Evolutionary conservation across 768 basidiomycete species (phyloP).

Genomic region (Auriscalpium vulgare): DNA sequence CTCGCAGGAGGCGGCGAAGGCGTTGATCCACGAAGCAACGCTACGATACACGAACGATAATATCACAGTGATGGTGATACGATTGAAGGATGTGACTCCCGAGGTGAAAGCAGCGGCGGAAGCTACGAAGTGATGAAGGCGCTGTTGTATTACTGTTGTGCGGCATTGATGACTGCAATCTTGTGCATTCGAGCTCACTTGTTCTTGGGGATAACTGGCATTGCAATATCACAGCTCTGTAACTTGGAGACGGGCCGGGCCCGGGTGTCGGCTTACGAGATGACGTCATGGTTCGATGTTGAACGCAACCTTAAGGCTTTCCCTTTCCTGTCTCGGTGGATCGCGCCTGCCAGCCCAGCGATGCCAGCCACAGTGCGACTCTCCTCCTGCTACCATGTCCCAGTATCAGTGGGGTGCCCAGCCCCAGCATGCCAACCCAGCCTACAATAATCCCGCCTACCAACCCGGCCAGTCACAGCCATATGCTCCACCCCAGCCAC

Average conservation of each 20-base stretch:
- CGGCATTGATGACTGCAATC: neutral
- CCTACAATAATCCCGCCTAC: neutral
- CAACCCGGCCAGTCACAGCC: constrained; percentile 20
- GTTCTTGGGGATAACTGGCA: too few relatives aligned
- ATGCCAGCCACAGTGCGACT: neutral
- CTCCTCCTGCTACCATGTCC: neutral
- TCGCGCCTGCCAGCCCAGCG: too few relatives aligned
- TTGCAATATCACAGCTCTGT: too few relatives aligned
- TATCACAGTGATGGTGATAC: constrained; percentile 83
- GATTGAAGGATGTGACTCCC: constrained; percentile 49
- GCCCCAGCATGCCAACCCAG: neutral
- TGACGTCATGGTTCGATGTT: too few relatives aligned
- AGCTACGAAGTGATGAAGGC: constrained; percentile 7
- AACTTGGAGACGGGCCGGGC: too few relatives aligned
- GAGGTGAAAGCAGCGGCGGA: constrained; percentile 9
- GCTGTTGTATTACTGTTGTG: neutral
- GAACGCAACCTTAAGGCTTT: neutral
- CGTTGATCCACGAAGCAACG: constrained; percentile 76
- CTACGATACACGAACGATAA: constrained; percentile 91
- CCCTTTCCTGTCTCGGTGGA: neutral
- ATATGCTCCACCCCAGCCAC: constrained; percentile 17
- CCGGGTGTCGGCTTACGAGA: too few relatives aligned
- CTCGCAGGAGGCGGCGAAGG: constrained; percentile 74
- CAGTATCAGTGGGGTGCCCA: constrained; percentile 1
- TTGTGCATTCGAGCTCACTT: neutral